These are phyloP conservation scores for Alternaria sp. DNA, from an alignment of 2,329 filamentous ascomycete genomes.

Conservation along the genomic window DNA sequence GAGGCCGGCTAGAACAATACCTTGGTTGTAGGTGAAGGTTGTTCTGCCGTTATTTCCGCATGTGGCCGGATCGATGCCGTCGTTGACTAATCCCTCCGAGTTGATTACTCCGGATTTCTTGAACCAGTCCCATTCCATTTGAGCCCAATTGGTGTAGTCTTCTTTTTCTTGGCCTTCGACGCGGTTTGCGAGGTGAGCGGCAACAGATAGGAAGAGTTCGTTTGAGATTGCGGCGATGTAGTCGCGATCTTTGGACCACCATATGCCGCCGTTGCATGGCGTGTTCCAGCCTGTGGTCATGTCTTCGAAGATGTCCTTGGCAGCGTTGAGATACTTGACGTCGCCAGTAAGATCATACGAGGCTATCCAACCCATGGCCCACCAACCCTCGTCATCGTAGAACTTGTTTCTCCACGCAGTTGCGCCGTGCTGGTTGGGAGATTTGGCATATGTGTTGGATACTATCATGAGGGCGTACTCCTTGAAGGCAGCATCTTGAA, in stretches of 20 bases:
- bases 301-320: conserved; percentile 65
- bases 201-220: conserved; percentile 65
- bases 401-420: conserved; percentile 60
- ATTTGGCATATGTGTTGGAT: conserved; percentile 47
- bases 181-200: conserved; percentile 63
- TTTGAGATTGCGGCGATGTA: conserved; percentile 67
- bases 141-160: conserved; percentile 60
- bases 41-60: conserved; percentile 63
- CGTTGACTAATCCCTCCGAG: conserved; percentile 61
- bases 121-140: conserved; percentile 65
- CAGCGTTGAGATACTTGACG: conserved; percentile 62
- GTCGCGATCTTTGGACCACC: conserved; percentile 63
- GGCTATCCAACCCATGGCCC: conserved; percentile 67
- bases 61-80: conserved; percentile 58
- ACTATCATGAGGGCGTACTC: conserved; percentile 41
- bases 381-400: conserved; percentile 71
- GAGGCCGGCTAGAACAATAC: conserved; percentile 64
- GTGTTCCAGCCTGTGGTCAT: conserved; percentile 62
- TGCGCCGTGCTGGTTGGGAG: conserved; percentile 35
- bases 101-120: conserved; percentile 61
- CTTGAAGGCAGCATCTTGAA: conserved; percentile 41
- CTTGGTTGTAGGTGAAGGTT: conserved; percentile 67
- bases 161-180: conserved; percentile 49
- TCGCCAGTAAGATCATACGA: conserved; percentile 65
- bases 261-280: conserved; percentile 62